phyloP scores from a whole-genome alignment of 805 yeast genomes.

The Hanseniaspora vineae region DNA sequence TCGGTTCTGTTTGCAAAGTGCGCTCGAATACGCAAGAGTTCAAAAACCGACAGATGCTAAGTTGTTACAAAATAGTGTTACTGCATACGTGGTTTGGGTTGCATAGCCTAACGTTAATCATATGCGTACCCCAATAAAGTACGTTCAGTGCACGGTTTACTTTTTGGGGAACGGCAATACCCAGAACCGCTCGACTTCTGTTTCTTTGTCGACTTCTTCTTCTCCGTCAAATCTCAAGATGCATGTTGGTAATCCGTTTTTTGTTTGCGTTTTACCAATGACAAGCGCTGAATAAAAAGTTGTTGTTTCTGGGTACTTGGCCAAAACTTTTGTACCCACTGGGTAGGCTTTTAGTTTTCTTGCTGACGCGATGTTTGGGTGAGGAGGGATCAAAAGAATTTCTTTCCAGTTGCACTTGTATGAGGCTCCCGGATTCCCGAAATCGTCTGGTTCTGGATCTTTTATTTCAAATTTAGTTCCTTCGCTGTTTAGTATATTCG shows the following conservation, averaged over 20 bases:
- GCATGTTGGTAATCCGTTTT: conserved; percentile 33
- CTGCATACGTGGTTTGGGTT: no score
- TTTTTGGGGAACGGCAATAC: conserved; percentile 61
- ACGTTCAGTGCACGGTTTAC: not conserved
- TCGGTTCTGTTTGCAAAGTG: no score
- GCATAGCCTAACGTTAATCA: no score
- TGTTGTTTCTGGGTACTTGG: conserved; percentile 94
- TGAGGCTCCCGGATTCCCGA: conserved; percentile 74
- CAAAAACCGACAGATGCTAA: no score
- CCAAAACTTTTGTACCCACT: conserved; percentile 70
- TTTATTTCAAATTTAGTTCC: conserved; percentile 76
- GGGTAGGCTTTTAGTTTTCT: conserved; percentile 41
- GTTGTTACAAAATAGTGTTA: no score
- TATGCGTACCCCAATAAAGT: no score
- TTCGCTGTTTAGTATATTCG: conserved; percentile 54
- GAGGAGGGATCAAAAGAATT: conserved; percentile 55
- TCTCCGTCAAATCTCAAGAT: conserved; percentile 87
- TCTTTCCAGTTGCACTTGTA: conserved; percentile 79
- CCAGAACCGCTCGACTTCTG: conserved; percentile 75
- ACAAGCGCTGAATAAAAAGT: conserved; percentile 94
- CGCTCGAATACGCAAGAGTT: no score
- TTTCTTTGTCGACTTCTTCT: conserved; percentile 90
- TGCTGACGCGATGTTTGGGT: conserved; percentile 7
- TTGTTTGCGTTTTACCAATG: conserved; percentile 59
- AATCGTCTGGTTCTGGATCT: conserved; percentile 96